Percentiles rank a stretch among this genome's conserved stretches.
These are phyloP conservation scores for Erigeron philadelphicus DNA, from an alignment of 140 eudicot species.

Conservation along the genomic window DNA sequence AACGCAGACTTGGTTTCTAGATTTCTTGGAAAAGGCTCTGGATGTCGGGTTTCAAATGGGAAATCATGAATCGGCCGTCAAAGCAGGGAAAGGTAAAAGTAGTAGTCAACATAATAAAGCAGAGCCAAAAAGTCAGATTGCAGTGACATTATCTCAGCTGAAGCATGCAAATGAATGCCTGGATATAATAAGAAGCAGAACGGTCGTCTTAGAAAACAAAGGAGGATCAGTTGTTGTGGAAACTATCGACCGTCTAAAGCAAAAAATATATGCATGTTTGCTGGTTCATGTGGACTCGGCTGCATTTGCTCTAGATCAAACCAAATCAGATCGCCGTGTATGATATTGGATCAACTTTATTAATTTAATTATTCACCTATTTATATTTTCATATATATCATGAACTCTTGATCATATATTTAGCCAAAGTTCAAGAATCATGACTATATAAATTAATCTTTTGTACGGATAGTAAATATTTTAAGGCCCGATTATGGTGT, in stretches of 20 bases:
- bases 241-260: conserved; percentile 59
- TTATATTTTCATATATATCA: conserved; percentile 16
- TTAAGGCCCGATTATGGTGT: too few relatives aligned
- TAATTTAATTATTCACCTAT: conserved; percentile 12
- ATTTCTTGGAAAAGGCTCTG: conserved; percentile 62
- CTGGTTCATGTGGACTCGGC: conserved; percentile 79
- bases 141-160: conserved; percentile 63
- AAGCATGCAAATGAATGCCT: conserved; percentile 89
- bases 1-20: conserved; percentile 68
- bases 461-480: too few relatives aligned
- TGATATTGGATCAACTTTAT: conserved; percentile 19
- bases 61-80: conserved; percentile 20
- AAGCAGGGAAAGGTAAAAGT: conserved; percentile 39
- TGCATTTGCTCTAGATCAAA: conserved; percentile 55
- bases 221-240: conserved; percentile 28
- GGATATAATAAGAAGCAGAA: conserved; percentile 43
- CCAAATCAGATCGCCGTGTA: conserved; percentile 15
- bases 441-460: neutral
- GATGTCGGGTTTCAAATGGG: conserved; percentile 57
- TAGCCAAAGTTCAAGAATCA: conserved; percentile 18
- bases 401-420: conserved; percentile 10
- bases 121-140: conserved; percentile 59
- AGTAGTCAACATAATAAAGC: too few relatives aligned
- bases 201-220: conserved; percentile 28
- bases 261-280: conserved; percentile 77